Conservation (phyloP, 371 early-diverging fungal species). For the Dentiscutata heterogama region DNA sequence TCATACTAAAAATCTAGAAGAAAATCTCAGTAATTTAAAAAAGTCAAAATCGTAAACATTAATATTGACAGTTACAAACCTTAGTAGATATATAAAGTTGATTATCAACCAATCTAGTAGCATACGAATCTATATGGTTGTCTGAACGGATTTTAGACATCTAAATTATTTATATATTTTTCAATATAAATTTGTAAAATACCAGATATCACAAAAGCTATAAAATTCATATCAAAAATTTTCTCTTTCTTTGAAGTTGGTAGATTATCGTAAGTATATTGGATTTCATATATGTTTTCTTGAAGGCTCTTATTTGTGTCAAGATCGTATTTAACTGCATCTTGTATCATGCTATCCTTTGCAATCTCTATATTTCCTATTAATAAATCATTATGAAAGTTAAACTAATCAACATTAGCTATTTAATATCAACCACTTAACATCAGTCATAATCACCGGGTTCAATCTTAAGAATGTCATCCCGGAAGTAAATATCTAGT, state of each 20-base stretch:
- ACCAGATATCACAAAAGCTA: conserved; percentile 34
- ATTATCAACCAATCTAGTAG: conserved; percentile 37
- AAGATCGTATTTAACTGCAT: conserved; percentile 29
- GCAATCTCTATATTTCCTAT: conserved; percentile 28
- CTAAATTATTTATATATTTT: conserved; percentile 33
- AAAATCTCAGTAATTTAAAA: background rate
- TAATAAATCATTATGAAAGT: conserved; percentile 19
- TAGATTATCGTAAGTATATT: conserved; percentile 7
- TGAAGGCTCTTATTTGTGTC: conserved; percentile 28
- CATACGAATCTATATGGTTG: conserved; percentile 32
- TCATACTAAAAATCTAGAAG: background rate
- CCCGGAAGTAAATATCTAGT: conserved; percentile 1
- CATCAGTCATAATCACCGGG: background rate
- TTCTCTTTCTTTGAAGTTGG: conserved; percentile 20
- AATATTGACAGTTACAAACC: conserved; percentile 11
- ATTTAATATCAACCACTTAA: background rate
- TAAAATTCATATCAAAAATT: conserved; percentile 34
- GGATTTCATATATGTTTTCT: conserved; percentile 37
- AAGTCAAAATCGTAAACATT: background rate
- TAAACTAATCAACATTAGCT: background rate
- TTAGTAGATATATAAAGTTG: no score
- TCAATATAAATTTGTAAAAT: no score
- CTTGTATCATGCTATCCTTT: conserved; percentile 12
- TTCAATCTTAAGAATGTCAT: conserved; percentile 15
- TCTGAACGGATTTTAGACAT: conserved; percentile 14